Evolutionary conservation across 2,329 filamentous ascomycete genomes (phyloP), one percentile per base, ranked within the genome.

Genomic region (Sporothrix brasiliensis): DNA sequence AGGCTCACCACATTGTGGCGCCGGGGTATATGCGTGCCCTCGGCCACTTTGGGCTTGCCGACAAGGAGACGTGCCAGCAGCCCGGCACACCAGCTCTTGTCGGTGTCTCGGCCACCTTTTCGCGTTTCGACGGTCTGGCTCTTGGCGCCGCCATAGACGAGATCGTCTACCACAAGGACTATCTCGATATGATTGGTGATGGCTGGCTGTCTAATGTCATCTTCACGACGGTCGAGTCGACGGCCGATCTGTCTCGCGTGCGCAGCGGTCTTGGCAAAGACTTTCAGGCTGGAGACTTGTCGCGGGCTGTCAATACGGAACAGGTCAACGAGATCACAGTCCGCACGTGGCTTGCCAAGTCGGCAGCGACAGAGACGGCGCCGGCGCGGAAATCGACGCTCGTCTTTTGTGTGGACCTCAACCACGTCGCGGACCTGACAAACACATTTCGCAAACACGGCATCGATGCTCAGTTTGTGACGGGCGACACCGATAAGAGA

Each of bases 1-100:
- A 99, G 80, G 95, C 94, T 4, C 95, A 99, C 78, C 95, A 99
- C 79, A 97, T 98, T 68, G 94, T 97, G 58, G 92, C 95, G 0
- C 85, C 88, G 1, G 88, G 89, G 9, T 98, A 98, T 77, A 84
- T 96, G 73, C 85, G 86, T 54, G 86, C 89, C 0, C 82, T 99
- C 63, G 83, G 86, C n/a, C 88, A 98, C 79, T 97, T 99, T 78
- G 88, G 89, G 0, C 85, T 97, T 21, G 75, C 77, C 41, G 54
- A 72, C 24, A 83, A 82, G 73, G 82, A 84, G 14, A 80, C 41
- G 83, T 81, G 73, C 44, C 41, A 49, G n/a, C 10, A n/a, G 14
- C 77, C 0, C 74, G 65, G 79, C 49, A 83, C 86, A 14, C 90
- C 92, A 0, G 86, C 88, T 21, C 83, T 99, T 16, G 90, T 99